These are phyloP conservation scores for Populus nigra DNA, from an alignment of 345 rosid species.

Conservation along the genomic window DNA sequence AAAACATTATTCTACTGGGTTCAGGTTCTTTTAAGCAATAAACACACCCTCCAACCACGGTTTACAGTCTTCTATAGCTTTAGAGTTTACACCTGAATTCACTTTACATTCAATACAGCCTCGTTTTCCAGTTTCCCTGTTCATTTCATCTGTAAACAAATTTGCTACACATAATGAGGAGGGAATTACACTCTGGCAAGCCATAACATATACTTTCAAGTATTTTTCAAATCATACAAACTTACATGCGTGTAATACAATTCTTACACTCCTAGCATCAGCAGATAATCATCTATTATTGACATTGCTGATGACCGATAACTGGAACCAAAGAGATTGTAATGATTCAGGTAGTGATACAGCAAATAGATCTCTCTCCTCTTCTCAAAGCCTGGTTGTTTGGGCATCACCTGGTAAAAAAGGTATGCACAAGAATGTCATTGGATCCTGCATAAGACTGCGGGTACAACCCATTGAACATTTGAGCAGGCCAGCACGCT, in stretches of 20 bases:
- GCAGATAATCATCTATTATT: conserved; percentile 66
- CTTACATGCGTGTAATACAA: background rate
- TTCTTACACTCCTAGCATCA: conserved; percentile 44
- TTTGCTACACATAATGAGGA: background rate
- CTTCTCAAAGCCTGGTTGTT: conserved; percentile 75
- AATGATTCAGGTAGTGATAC: conserved; percentile 92
- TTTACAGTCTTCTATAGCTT: background rate
- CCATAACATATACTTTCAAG: background rate
- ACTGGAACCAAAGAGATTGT: conserved; percentile 86
- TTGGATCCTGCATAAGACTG: background rate
- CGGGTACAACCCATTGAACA: background rate
- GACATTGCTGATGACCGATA: conserved; percentile 79
- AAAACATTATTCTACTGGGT: no score
- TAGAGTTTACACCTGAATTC: background rate
- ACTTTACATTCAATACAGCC: background rate
- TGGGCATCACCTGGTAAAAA: conserved; percentile 67
- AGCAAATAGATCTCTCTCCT: conserved; percentile 72
- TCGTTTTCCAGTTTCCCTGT: background rate
- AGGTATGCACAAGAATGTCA: background rate
- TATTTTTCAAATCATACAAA: background rate
- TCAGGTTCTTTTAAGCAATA: no score
- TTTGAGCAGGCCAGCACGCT: background rate
- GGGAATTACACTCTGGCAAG: background rate
- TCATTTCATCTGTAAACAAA: background rate
- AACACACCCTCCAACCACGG: no score